phyloP scores from a whole-genome alignment of 805 yeast species.

The Candida koratica region DNA sequence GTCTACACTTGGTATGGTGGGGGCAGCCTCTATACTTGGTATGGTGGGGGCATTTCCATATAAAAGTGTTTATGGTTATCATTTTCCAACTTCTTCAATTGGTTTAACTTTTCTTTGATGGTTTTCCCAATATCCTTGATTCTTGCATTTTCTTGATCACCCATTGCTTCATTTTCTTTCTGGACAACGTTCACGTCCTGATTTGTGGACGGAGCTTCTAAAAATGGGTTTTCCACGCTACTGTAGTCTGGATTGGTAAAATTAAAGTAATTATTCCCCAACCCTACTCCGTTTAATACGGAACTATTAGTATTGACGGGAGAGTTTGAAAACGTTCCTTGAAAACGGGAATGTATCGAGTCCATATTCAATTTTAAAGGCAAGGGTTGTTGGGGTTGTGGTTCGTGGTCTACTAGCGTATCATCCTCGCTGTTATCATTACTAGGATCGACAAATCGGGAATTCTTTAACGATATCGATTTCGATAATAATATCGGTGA shows the following conservation, averaged over 20 bases:
- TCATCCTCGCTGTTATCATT: conserved; percentile 6
- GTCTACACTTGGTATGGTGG: too few species aligned
- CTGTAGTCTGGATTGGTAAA: conserved; percentile 27
- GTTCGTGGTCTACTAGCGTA: conserved; percentile 11
- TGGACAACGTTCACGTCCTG: not conserved
- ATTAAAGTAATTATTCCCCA: conserved; percentile 36
- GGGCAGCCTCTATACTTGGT: conserved; percentile 16
- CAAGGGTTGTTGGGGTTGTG: conserved; percentile 6
- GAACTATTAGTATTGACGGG: conserved; percentile 19
- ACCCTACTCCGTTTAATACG: conserved; percentile 30
- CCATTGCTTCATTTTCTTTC: not conserved
- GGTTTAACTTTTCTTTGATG: conserved; percentile 18
- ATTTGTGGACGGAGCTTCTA: not conserved
- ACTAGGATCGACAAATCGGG: not conserved
- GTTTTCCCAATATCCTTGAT: conserved; percentile 3
- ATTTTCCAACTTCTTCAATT: conserved; percentile 12
- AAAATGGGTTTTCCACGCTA: conserved; percentile 4
- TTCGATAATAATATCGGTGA: conserved; percentile 8
- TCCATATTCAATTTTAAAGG: conserved; percentile 10
- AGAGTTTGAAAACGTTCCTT: conserved; percentile 13
- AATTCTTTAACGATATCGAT: conserved; percentile 3
- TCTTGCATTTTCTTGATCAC: not conserved
- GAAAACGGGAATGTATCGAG: conserved; percentile 20
- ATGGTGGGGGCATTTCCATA: conserved; percentile 25
- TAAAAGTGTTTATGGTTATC: conserved; percentile 11